Evolutionary conservation across 2,329 filamentous ascomycete species (phyloP), one percentile per base, ranked within the genome.

Genomic region (Neurospora sp.): DNA sequence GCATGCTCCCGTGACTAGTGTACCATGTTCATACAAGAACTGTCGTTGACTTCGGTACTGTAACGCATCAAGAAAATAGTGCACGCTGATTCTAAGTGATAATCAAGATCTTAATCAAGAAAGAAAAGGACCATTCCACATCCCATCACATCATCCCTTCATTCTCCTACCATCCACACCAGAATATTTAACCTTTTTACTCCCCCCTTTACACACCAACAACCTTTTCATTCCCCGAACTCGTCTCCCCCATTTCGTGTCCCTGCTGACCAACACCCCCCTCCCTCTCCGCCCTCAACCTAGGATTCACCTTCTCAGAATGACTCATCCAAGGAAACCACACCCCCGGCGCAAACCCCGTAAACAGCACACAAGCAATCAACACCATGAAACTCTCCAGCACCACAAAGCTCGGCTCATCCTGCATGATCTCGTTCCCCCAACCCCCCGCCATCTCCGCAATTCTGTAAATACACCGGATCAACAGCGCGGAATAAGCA

Each of bases 361-460:
- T 84, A 68, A 89, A 80, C 46, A 87, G 78, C 28, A 78, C 76
- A 15, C 82, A 81, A 36, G 84, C 82, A 71, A 88, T 79, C 39
- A 86, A 75, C 70, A 88, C 80, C 77, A 88, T 83, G 69, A 82
- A 82, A 67, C 82, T 80, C 75, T 90, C 88, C 62, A 90, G 82
- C 28, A 86, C 83, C 71, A 89, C 82, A 74, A 90, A 90, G 23
- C 84, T 84, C 69, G 82, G 79, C 80, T 90, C 82, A 78, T 89
- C 83, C 74, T 88, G 86, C 87, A 90, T 90, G 76, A 90, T 86
- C 19, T 82, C 76, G 78, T 88, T 89, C 11, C 85, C 86, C 87
- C 87, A 90, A n/a, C 88, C 88, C 28, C 86, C 86, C 0, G 85
- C 84, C 86, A 90, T 89, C 78, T 90, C 88, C 1, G 84, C 85